Conservation (phyloP, 2,329 filamentous ascomycete species). For the Lomentospora prolificans region DNA sequence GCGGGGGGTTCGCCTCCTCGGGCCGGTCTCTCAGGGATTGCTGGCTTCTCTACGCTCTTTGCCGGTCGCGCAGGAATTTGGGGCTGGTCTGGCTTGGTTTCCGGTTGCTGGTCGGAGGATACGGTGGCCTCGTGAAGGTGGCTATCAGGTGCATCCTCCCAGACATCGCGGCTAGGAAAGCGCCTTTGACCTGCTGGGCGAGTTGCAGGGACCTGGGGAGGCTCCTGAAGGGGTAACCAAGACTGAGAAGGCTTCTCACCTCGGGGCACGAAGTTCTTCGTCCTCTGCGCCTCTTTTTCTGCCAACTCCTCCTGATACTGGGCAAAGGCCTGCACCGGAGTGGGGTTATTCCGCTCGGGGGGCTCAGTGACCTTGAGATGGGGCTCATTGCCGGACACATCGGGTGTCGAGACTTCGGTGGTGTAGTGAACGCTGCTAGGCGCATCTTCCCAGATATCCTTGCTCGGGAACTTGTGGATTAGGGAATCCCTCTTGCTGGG, state of each 20-base stretch:
- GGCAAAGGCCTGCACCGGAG: slow-evolving; percentile 55
- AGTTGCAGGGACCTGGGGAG: slow-evolving; percentile 22
- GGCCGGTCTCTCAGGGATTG: not conserved
- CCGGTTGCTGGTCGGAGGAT: slow-evolving; percentile 21
- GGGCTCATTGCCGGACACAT: slow-evolving; percentile 22
- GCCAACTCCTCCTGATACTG: slow-evolving; percentile 56
- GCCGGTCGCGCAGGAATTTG: not conserved
- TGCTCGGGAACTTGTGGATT: slow-evolving; percentile 74
- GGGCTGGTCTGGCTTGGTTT: slow-evolving; percentile 16
- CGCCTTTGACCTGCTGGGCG: slow-evolving; percentile 54
- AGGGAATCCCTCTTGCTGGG: slow-evolving; percentile 36
- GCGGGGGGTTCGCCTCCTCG: not conserved
- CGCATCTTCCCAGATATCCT: slow-evolving; percentile 95
- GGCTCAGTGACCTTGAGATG: slow-evolving; percentile 17
- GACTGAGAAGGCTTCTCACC: slow-evolving; percentile 12
- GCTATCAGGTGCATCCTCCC: slow-evolving; percentile 88
- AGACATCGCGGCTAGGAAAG: slow-evolving; percentile 87
- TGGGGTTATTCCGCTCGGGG: slow-evolving; percentile 33
- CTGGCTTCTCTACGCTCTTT: not conserved
- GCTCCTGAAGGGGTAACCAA: slow-evolving; percentile 7
- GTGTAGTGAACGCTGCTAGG: slow-evolving; percentile 73
- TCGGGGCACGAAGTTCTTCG: slow-evolving; percentile 37
- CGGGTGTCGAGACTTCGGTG: slow-evolving; percentile 77
- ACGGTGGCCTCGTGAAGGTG: slow-evolving; percentile 71
- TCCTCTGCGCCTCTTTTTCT: slow-evolving; percentile 38